These are phyloP conservation scores for Leccinum fibrillosum DNA, from an alignment of 768 basidiomycete species.

Conservation along the genomic window DNA sequence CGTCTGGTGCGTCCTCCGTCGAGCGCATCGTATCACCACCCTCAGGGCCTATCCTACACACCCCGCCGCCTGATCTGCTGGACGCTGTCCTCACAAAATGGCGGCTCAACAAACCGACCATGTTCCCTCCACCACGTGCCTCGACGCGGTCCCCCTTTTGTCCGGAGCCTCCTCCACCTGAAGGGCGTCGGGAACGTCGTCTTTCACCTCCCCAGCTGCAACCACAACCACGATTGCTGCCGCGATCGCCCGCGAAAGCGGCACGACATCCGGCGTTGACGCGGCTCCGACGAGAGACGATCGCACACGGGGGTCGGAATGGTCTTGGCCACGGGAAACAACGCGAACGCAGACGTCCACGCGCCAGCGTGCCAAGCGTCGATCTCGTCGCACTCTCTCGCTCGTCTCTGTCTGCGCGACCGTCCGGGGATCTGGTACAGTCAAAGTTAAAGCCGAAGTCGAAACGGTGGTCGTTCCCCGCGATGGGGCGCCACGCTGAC, in stretches of 20 bases:
- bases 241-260: neutral
- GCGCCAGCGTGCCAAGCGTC: conserved; percentile 15
- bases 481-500: neutral
- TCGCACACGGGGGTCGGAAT: neutral
- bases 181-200: neutral
- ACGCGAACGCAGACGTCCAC: neutral
- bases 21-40: conserved; percentile 1
- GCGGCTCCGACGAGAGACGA: conserved; percentile 18
- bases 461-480: conserved; percentile 21
- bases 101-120: neutral
- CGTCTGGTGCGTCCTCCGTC: neutral
- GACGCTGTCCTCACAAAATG: neutral
- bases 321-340: neutral
- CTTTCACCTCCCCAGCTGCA: neutral
- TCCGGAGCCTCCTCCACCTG: neutral
- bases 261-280: conserved; percentile 8
- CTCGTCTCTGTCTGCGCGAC: conserved; percentile 9
- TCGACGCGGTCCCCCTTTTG: conserved; percentile 21
- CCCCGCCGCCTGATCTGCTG: neutral
- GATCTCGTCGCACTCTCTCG: conserved; percentile 20
- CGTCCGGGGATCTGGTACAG: neutral
- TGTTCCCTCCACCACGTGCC: conserved; percentile 16
- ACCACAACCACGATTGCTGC: neutral
- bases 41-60: neutral
- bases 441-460: neutral